Conservation (phyloP, 768 basidiomycete genomes). For the Collybia sordida region DNA sequence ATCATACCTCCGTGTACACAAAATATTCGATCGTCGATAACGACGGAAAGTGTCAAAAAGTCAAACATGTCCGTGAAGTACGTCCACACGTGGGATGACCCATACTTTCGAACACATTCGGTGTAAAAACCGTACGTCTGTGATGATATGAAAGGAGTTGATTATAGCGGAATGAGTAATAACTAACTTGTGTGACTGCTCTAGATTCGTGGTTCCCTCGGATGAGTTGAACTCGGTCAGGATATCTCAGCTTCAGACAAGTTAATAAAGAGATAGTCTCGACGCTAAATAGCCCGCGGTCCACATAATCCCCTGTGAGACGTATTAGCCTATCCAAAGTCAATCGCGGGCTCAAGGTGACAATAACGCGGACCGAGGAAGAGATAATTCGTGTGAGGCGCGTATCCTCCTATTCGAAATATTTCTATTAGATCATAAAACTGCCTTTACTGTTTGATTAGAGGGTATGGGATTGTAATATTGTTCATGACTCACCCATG, state of each 20-base stretch:
- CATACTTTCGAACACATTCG: slow-evolving; percentile 97
- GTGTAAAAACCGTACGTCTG: slow-evolving; percentile 99
- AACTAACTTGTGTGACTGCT: slow-evolving; percentile 93
- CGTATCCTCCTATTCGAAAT: slow-evolving; percentile 97
- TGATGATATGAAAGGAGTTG: slow-evolving; percentile 24
- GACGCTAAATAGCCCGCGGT: slow-evolving; percentile 95
- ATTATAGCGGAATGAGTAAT: slow-evolving; percentile 16
- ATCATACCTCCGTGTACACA: slow-evolving; percentile 93
- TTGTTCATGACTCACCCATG: slow-evolving; percentile 76
- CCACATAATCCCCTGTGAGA: slow-evolving; percentile 90
- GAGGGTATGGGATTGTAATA: slow-evolving; percentile 14
- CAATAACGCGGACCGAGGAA: slow-evolving; percentile 76
- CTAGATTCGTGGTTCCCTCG: slow-evolving; percentile 97
- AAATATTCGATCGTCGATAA: slow-evolving; percentile 99
- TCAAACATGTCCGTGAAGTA: slow-evolving; percentile 99
- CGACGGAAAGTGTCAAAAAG: slow-evolving; percentile 94
- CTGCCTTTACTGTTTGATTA: slow-evolving; percentile 68
- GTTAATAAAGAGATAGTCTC: slow-evolving; percentile 98
- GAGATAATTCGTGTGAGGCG: slow-evolving; percentile 96
- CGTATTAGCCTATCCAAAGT: slow-evolving; percentile 11
- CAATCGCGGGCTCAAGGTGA: background rate
- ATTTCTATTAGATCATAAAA: slow-evolving; percentile 99
- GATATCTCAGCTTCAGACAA: slow-evolving; percentile 95
- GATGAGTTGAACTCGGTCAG: slow-evolving; percentile 94
- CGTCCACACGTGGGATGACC: slow-evolving; percentile 94